Conservation (phyloP, 2,329 filamentous ascomycete species). For the Calonectria pteridis region DNA sequence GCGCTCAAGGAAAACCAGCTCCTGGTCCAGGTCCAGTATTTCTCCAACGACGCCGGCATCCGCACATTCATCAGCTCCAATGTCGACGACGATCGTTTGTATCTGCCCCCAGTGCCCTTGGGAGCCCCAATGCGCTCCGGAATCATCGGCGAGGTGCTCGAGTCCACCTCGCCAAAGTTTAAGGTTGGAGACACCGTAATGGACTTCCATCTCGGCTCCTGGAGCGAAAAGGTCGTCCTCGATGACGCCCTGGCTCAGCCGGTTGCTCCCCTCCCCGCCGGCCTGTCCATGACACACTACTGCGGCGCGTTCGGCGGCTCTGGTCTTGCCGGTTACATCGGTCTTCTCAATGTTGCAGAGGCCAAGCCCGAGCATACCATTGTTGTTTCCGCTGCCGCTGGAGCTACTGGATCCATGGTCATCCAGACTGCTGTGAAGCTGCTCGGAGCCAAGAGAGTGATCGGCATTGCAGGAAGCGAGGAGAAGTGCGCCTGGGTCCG, state of each 20-base stretch:
- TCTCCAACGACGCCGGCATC: conserved; percentile 46
- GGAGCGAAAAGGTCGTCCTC: conserved; percentile 45
- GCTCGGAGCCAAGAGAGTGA: conserved; percentile 44
- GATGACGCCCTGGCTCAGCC: conserved; percentile 42
- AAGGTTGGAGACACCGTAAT: conserved; percentile 45
- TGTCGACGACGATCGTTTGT: conserved; percentile 44
- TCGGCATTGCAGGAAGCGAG: conserved; percentile 44
- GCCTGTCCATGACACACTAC: conserved; percentile 43
- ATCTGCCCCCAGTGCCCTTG: conserved; percentile 45
- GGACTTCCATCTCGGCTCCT: conserved; percentile 45
- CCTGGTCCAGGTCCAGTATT: conserved; percentile 44
- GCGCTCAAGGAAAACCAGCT: conserved; percentile 44
- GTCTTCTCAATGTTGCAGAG: conserved; percentile 39
- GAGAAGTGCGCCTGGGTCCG: conserved; percentile 47
- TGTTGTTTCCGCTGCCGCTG: conserved; percentile 46
- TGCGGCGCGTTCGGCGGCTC: conserved; percentile 46
- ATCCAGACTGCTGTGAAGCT: conserved; percentile 46
- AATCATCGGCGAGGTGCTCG: conserved; percentile 45
- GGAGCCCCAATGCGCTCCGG: conserved; percentile 46
- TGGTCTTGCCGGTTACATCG: conserved; percentile 43
- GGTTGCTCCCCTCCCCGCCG: conserved; percentile 40
- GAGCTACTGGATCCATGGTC: conserved; percentile 46
- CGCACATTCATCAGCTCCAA: conserved; percentile 46
- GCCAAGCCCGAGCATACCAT: conserved; percentile 46
- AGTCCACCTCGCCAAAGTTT: conserved; percentile 42